Conservation (phyloP, 257 asterid genomes). For the Forsythia suspensa region DNA sequence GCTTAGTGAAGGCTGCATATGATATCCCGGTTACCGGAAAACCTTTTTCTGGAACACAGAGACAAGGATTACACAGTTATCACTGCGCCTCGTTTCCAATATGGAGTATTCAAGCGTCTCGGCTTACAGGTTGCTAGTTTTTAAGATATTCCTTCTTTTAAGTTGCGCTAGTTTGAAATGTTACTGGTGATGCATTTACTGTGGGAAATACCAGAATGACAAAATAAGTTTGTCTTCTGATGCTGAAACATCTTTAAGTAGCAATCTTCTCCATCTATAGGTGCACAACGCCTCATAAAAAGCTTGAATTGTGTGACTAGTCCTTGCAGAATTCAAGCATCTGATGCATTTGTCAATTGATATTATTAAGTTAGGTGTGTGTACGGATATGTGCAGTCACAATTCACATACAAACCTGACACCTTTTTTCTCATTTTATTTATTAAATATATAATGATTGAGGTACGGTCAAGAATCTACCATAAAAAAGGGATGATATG, state of each 20-base stretch:
- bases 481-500: too few species aligned
- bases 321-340: too few species aligned
- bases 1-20: slow-evolving; percentile 57
- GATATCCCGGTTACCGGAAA: slow-evolving; percentile 66
- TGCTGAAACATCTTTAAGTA: background rate
- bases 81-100: slow-evolving; percentile 65
- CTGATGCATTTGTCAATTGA: background rate
- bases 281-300: background rate
- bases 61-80: slow-evolving; percentile 58
- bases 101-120: slow-evolving; percentile 82
- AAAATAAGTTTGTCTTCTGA: background rate
- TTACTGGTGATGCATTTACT: background rate
- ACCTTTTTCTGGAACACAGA: slow-evolving; percentile 39
- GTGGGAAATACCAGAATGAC: background rate
- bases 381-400: background rate
- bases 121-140: slow-evolving; percentile 54
- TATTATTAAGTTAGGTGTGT: background rate
- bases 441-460: too few species aligned
- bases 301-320: too few species aligned
- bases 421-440: background rate
- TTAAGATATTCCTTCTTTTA: slow-evolving; percentile 6
- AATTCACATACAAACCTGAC: too few species aligned
- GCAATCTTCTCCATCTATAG: background rate
- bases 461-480: too few species aligned
- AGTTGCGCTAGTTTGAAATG: background rate